Evolutionary conservation across 2,329 filamentous ascomycete species (phyloP).

Genomic region (Fusarium azukiicola): DNA sequence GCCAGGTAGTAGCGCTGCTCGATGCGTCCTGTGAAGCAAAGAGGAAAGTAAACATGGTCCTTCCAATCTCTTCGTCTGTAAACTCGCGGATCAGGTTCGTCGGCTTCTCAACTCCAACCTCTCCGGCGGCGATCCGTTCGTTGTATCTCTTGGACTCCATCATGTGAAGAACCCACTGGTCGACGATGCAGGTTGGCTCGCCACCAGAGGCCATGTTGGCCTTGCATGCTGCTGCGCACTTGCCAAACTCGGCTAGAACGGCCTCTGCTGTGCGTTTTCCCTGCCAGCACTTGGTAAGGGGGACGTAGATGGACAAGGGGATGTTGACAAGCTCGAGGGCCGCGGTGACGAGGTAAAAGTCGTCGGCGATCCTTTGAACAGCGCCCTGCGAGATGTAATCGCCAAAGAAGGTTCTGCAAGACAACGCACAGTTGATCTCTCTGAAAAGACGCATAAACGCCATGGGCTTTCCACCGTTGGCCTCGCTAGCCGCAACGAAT

Average conservation of each 20-base stretch:
- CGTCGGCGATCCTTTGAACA: constrained; percentile 88
- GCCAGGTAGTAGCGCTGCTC: constrained; percentile 74
- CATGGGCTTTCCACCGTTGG: constrained; percentile 75
- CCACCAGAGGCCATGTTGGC: constrained; percentile 86
- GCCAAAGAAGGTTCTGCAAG: constrained; percentile 89
- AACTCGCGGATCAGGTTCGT: constrained; percentile 72
- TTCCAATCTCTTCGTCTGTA: constrained; percentile 70
- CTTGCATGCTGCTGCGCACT: constrained; percentile 86
- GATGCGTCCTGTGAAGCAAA: constrained; percentile 77
- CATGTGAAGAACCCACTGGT: constrained; percentile 88
- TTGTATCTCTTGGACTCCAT: constrained; percentile 85
- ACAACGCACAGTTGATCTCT: constrained; percentile 89
- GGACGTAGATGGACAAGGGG: constrained; percentile 84
- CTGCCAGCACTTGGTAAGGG: constrained; percentile 88
- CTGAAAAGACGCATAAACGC: constrained; percentile 87
- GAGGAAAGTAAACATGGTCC: constrained; percentile 75
- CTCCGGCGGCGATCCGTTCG: constrained; percentile 81
- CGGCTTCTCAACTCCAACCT: constrained; percentile 65
- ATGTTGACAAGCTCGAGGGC: constrained; percentile 91
- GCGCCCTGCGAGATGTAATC: constrained; percentile 87
- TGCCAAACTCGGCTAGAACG: constrained; percentile 85
- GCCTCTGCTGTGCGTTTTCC: constrained; percentile 88
- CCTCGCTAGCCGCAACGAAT: constrained; percentile 80
- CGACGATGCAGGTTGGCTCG: constrained; percentile 86
- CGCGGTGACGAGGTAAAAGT: constrained; percentile 89